A percentile compares a stretch with the other conserved stretches of the same genome.
Evolutionary conservation across 345 rosid genomes (phyloP).

Genomic region (Laguncularia racemosa): DNA sequence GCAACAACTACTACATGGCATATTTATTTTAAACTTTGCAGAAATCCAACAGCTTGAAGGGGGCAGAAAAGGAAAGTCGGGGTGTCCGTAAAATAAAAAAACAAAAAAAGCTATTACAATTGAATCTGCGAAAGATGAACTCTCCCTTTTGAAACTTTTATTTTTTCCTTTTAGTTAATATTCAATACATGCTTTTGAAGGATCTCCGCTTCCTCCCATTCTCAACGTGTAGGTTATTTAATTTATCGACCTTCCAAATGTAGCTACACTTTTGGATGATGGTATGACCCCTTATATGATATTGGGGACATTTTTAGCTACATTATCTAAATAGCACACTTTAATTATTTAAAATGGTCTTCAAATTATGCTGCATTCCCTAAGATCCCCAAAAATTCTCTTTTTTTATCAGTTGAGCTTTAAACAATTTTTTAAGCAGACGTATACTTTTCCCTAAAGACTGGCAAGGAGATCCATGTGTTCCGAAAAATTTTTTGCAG

Average conservation of each 20-base stretch:
- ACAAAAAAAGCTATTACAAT: background rate
- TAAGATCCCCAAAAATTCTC: too few species aligned
- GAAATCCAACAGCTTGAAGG: too few species aligned
- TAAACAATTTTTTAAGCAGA: too few species aligned
- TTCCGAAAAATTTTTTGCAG: conserved; percentile 32
- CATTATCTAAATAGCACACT: too few species aligned
- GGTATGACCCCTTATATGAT: background rate
- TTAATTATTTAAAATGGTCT: too few species aligned
- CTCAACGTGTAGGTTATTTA: background rate
- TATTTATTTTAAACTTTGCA: too few species aligned
- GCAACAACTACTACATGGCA: background rate
- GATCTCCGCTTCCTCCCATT: conserved; percentile 1
- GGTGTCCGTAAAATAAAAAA: background rate
- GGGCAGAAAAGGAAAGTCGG: too few species aligned
- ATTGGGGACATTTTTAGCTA: too few species aligned
- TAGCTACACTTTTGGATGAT: background rate
- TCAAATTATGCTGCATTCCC: too few species aligned
- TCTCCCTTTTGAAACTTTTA: too few species aligned
- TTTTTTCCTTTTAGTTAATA: background rate
- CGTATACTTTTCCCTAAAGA: background rate
- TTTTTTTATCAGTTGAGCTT: too few species aligned
- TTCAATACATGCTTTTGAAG: conserved; percentile 1
- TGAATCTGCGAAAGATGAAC: background rate
- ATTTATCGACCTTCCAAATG: background rate
- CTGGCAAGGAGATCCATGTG: conserved; percentile 61